Evolutionary conservation across 306 rosid species (phyloP).

Genomic region (Luffa aegyptiaca): DNA sequence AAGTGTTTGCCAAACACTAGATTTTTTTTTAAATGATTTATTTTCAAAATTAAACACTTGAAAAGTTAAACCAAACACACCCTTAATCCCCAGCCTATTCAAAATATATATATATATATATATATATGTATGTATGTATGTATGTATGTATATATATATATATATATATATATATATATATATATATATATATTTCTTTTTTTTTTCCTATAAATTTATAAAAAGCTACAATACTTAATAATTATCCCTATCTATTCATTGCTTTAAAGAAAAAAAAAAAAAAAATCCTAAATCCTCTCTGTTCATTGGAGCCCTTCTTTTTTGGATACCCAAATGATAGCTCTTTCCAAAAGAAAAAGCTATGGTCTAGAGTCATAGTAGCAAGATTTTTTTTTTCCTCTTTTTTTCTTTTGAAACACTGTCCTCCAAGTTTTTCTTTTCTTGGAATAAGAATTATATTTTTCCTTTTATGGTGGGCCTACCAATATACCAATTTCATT

Average conservation of each 20-base stretch:
- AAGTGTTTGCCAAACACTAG: too few relatives aligned
- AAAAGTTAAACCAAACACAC: too few relatives aligned
- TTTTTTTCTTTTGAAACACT: background rate
- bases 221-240: background rate
- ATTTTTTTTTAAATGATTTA: too few relatives aligned
- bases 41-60: too few relatives aligned
- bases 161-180: too few relatives aligned
- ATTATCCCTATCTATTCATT: background rate
- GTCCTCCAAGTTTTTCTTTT: background rate
- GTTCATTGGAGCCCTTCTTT: constrained; percentile 3
- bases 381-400: background rate
- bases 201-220: background rate
- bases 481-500: background rate
- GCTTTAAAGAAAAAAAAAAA: background rate
- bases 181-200: too few relatives aligned
- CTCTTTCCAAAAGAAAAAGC: background rate
- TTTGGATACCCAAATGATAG: background rate
- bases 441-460: background rate
- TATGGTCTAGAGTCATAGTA: background rate
- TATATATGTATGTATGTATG: too few relatives aligned
- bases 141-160: too few relatives aligned
- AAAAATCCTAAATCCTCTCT: background rate
- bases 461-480: background rate
- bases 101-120: too few relatives aligned
- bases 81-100: too few relatives aligned